phyloP scores from a whole-genome alignment of 768 basidiomycete genomes.

The Psilocybe subaeruginosa region DNA sequence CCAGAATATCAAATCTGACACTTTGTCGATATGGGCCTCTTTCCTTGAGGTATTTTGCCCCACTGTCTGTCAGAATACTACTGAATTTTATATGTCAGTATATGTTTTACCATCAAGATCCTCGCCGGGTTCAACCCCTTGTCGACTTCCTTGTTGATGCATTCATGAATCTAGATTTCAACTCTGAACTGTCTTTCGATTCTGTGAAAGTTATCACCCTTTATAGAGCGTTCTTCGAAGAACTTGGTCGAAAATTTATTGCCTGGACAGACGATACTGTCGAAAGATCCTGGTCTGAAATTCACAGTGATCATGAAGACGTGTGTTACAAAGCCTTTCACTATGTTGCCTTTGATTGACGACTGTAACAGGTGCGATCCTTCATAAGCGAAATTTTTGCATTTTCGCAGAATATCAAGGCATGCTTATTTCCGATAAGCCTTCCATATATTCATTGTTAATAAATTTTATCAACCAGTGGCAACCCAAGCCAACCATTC shows the following conservation, averaged over 20 bases:
- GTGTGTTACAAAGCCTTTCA: constrained; percentile 38
- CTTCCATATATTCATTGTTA: constrained; percentile 1
- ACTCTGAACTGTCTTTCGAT: constrained; percentile 83
- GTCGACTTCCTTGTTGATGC: constrained; percentile 72
- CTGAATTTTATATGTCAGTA: constrained; percentile 47
- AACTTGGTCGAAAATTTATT: constrained; percentile 78
- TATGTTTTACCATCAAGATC: constrained; percentile 78
- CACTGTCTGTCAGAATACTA: background rate
- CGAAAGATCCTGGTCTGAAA: constrained; percentile 68
- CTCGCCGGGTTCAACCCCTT: constrained; percentile 79
- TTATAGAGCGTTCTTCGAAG: constrained; percentile 72
- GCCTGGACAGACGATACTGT: constrained; percentile 77
- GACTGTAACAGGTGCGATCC: constrained; percentile 57
- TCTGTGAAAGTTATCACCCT: constrained; percentile 70
- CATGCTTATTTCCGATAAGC: constrained; percentile 24
- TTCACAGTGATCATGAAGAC: constrained; percentile 80
- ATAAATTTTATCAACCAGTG: constrained; percentile 43
- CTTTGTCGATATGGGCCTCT: constrained; percentile 76
- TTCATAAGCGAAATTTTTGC: constrained; percentile 78
- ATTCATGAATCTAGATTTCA: constrained; percentile 73
- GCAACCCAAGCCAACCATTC: constrained; percentile 64
- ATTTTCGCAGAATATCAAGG: constrained; percentile 75
- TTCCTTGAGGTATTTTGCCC: constrained; percentile 63
- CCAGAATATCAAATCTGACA: constrained; percentile 82
- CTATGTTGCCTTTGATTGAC: constrained; percentile 1